Conservation (phyloP, 2,329 filamentous ascomycete species). For the Dactylellina leptospora region DNA sequence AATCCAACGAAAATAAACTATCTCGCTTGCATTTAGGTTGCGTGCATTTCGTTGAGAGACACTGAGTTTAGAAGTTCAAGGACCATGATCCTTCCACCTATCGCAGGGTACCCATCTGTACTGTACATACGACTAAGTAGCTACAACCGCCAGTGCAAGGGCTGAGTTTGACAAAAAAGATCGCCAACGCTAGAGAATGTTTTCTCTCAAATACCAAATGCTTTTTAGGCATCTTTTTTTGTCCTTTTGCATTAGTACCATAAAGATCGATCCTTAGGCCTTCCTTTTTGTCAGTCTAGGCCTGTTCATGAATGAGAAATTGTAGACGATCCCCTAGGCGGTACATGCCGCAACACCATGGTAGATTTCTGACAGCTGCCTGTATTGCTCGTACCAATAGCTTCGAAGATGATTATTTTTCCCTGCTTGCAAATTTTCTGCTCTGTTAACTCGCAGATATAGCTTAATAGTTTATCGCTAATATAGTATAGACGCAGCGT, state of each 20-base stretch:
- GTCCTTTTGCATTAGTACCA: constrained; percentile 35
- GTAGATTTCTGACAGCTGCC: constrained; percentile 32
- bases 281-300: constrained; percentile 20
- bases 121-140: constrained; percentile 23
- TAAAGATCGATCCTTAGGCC: constrained; percentile 35
- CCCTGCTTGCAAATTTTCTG: constrained; percentile 10
- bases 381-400: constrained; percentile 4
- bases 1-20: constrained; percentile 52
- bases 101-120: constrained; percentile 40
- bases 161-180: constrained; percentile 33
- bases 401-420: constrained; percentile 24
- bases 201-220: constrained; percentile 21
- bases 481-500: constrained; percentile 17
- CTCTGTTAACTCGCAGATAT: constrained; percentile 20
- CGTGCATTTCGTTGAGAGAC: constrained; percentile 44
- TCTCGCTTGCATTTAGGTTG: constrained; percentile 53
- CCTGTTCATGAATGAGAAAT: constrained; percentile 25
- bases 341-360: constrained; percentile 47
- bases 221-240: constrained; percentile 50
- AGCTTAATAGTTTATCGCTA: constrained; percentile 35
- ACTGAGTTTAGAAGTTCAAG: constrained; percentile 25
- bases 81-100: constrained; percentile 39
- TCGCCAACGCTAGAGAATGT: constrained; percentile 27
- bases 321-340: constrained; percentile 37
- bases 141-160: constrained; percentile 50